Percentiles rank a stretch among this genome's conserved stretches.
phyloP scores from a whole-genome alignment of 2,329 filamentous ascomycete species.

The Diplodia mutila region DNA sequence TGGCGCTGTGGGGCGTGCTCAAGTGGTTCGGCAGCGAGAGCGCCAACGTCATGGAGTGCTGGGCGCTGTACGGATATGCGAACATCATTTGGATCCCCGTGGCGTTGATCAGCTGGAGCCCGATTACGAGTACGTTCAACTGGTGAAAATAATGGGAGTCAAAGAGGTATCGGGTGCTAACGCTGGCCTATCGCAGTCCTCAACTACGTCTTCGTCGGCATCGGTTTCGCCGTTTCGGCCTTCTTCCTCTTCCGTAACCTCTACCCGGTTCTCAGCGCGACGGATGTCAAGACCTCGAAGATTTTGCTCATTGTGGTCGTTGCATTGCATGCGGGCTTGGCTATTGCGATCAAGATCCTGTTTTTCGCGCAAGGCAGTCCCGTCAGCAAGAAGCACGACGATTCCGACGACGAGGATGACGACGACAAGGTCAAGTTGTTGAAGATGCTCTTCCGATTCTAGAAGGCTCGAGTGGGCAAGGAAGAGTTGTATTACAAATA shows the following conservation, averaged over 20 bases:
- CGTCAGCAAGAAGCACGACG: conserved; percentile 31
- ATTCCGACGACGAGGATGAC: conserved; percentile 32
- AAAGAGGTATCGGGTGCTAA: background rate
- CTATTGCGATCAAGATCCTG: conserved; percentile 91
- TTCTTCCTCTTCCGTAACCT: conserved; percentile 46
- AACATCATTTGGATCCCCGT: conserved; percentile 98
- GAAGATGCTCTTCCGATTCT: conserved; percentile 30
- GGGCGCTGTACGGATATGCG: conserved; percentile 92
- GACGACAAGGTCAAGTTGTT: conserved; percentile 33
- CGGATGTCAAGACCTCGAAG: conserved; percentile 90
- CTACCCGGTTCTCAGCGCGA: conserved; percentile 84
- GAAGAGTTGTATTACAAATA: background rate
- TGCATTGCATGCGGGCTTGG: conserved; percentile 81
- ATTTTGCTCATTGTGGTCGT: conserved; percentile 82
- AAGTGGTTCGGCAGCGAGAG: conserved; percentile 95
- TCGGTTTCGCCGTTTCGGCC: conserved; percentile 52
- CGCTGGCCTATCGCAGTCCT: conserved; percentile 55
- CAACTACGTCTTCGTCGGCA: conserved; percentile 90
- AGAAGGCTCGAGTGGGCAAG: background rate
- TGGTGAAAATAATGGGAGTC: background rate
- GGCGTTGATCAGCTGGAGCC: conserved; percentile 87
- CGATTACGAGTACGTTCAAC: conserved; percentile 61
- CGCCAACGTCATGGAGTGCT: conserved; percentile 92
- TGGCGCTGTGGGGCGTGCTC: conserved; percentile 82
- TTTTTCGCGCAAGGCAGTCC: conserved; percentile 73